A percentile compares a stretch with the other conserved stretches of the same genome.
Conservation (phyloP, 2,329 filamentous ascomycete species). For the Aspergillus thermomutatus region DNA sequence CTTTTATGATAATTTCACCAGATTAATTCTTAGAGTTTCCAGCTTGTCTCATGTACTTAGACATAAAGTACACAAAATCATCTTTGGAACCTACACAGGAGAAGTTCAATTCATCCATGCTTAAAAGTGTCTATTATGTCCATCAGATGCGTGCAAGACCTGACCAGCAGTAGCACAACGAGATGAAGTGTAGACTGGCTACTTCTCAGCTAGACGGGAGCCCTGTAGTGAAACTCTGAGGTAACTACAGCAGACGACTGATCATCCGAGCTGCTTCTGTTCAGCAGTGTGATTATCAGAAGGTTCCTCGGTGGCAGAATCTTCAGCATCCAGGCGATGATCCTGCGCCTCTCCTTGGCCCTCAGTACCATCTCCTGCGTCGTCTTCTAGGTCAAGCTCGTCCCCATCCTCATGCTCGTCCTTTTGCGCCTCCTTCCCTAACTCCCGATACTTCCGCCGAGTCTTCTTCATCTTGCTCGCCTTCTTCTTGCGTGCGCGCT, state of each 20-base stretch:
- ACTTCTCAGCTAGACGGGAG: neutral
- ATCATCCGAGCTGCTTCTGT: neutral
- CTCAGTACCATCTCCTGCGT: constrained; percentile 10
- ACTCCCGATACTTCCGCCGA: constrained; percentile 41
- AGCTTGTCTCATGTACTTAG: neutral
- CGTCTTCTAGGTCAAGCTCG: constrained; percentile 7
- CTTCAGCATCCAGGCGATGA: neutral
- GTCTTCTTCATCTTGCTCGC: constrained; percentile 44
- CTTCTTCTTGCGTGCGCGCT: constrained; percentile 67
- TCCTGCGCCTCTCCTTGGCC: neutral
- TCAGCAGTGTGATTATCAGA: neutral
- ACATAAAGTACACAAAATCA: neutral
- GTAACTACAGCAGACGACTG: neutral
- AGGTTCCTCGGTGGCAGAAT: neutral
- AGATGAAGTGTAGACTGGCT: neutral
- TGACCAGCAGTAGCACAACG: neutral
- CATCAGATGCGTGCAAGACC: neutral
- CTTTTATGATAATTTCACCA: neutral
- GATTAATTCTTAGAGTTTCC: neutral
- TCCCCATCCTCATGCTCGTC: constrained; percentile 12
- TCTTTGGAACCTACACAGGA: neutral
- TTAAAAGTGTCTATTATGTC: neutral
- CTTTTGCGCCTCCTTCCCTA: constrained; percentile 27
- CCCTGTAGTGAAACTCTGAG: neutral
- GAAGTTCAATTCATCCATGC: neutral